Base-by-base conservation (phyloP, 2,329 filamentous ascomycete genomes). In the Venturia aucupariae region DNA sequence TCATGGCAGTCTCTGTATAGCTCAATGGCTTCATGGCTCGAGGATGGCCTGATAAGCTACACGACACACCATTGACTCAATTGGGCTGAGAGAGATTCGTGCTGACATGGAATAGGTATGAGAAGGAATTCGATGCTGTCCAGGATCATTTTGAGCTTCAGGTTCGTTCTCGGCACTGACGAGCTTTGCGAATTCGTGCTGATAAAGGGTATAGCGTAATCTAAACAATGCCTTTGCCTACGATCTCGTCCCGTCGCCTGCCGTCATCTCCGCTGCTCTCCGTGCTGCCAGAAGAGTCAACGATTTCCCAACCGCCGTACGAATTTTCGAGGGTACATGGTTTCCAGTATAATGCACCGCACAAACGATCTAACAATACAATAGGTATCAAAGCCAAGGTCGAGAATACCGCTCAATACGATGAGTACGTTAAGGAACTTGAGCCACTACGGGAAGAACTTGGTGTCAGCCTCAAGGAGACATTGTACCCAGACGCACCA, bases 191-290 rank as follows among this genome's bases (percentile, higher is more conserved):
- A 11, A 48, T 22, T 24, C 2, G 35, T 59, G 19, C 51, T 64
- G 38, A 64, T 42, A 42, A 4, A 22, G n/a, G n/a, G 13, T 19
- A 69, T 75, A 92, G 85, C 90, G 92, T 79, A 96, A 96, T 83
- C 84, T 96, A 75, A 99, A 99, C 88, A 99, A 99, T 83, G 93
- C 92, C 77, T 99, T 99, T 81, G 94, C 94, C 76, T 99, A 99
- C 88, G 94, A 99, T 87, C 89, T 99, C 74, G 94, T 99, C 70
- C 94, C 95, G 75, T 94, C 93, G 55, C 87, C 93, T 69, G 86
- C 90, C 71, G 94, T 99, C 76, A 85, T 97, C 78, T 86, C 86
- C 73, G 92, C 94, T 73, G 94, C 94, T 69, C 86, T 99, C 73
- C 92, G 89, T 80, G 94, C 94, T 72, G 94, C 94, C 71, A 86